Percentiles rank a stretch among this genome's conserved stretches.
Conservation (phyloP, 2,329 filamentous ascomycete genomes). For the Fusarium sp. region DNA sequence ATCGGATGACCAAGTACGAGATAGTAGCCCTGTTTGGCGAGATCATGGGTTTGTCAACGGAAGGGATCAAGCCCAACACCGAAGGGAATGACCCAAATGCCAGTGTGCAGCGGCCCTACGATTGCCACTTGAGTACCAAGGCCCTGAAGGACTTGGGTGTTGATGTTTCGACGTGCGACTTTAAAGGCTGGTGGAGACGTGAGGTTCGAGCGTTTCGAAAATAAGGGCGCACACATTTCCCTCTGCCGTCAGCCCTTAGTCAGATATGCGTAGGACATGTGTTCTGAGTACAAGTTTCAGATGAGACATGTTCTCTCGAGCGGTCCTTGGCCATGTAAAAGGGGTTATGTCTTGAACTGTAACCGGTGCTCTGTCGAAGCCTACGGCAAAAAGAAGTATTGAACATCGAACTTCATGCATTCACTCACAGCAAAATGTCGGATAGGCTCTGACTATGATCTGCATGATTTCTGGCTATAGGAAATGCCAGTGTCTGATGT, state of each 20-base stretch:
- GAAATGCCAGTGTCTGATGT: background rate
- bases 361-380: background rate
- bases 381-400: constrained; percentile 1
- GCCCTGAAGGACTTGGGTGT: constrained; percentile 79
- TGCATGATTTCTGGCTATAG: background rate
- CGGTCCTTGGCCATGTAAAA: constrained; percentile 17
- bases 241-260: background rate
- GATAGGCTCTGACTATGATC: background rate
- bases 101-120: constrained; percentile 82
- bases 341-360: constrained; percentile 22
- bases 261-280: background rate
- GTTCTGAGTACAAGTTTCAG: constrained; percentile 12
- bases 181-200: constrained; percentile 82
- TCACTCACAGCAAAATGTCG: background rate
- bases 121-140: constrained; percentile 86
- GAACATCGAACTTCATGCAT: constrained; percentile 1
- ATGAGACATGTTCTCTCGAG: constrained; percentile 9
- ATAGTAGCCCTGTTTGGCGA: constrained; percentile 83
- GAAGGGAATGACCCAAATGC: constrained; percentile 78
- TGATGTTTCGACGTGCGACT: constrained; percentile 78
- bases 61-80: constrained; percentile 74
- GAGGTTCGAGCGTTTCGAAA: constrained; percentile 69
- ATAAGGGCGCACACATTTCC: constrained; percentile 46
- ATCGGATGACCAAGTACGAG: constrained; percentile 88
- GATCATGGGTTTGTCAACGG: constrained; percentile 79